Percentiles rank a stretch among this genome's conserved stretches.
Evolutionary conservation across 2,329 filamentous ascomycete species (phyloP).

Genomic region (Pseudopyricularia cyperi): DNA sequence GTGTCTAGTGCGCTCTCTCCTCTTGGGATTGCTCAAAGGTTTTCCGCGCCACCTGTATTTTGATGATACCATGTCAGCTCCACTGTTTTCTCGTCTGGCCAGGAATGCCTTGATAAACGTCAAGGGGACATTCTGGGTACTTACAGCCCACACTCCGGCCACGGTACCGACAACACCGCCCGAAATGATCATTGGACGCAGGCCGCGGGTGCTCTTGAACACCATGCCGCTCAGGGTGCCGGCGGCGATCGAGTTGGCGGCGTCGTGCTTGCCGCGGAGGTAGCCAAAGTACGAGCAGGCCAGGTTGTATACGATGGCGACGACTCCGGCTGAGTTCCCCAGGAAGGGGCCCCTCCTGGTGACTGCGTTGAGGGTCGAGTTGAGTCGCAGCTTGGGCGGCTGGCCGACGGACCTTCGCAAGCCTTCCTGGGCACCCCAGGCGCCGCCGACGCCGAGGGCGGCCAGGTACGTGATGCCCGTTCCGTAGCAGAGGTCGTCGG

Average conservation of each 20-base stretch:
- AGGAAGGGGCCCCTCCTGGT: conserved; percentile 88
- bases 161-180: conserved; percentile 77
- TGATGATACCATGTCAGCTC: background rate
- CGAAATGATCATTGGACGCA: conserved; percentile 89
- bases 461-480: conserved; percentile 87
- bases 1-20: background rate
- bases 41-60: background rate
- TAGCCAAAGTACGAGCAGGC: conserved; percentile 76
- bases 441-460: conserved; percentile 75
- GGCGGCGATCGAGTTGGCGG: conserved; percentile 75
- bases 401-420: conserved; percentile 62
- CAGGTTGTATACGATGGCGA: conserved; percentile 93
- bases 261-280: conserved; percentile 73
- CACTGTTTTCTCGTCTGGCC: too few relatives aligned
- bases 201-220: conserved; percentile 88
- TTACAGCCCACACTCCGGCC: conserved; percentile 83
- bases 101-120: background rate
- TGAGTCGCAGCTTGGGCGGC: conserved; percentile 82
- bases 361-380: conserved; percentile 88
- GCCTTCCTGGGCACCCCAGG: conserved; percentile 87
- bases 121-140: conserved; percentile 20
- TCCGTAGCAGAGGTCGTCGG: conserved; percentile 95
- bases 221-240: conserved; percentile 83
- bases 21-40: conserved; percentile 1
- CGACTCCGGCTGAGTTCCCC: conserved; percentile 89